Evolutionary conservation across 495 filamentous ascomycete species (phyloP).

Genomic region (Haplographium delicatum): DNA sequence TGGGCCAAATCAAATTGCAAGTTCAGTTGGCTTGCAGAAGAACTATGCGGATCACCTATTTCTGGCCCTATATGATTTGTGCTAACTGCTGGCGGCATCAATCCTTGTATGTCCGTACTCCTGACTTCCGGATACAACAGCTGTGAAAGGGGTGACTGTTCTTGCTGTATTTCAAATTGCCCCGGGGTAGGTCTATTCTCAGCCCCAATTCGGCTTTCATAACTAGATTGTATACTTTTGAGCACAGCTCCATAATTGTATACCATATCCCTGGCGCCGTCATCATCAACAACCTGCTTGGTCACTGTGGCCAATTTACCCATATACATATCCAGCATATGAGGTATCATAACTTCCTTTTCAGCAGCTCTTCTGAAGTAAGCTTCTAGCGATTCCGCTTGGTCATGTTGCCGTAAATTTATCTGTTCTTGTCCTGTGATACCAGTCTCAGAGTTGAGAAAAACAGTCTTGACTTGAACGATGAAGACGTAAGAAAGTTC

Average conservation of each 20-base stretch:
- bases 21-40: slow-evolving; percentile 13
- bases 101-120: slow-evolving; percentile 12
- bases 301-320: slow-evolving; percentile 14
- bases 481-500: slow-evolving; percentile 9
- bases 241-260: slow-evolving; percentile 8
- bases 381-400: slow-evolving; percentile 12
- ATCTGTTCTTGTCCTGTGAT: slow-evolving; percentile 12
- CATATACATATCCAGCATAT: slow-evolving; percentile 14
- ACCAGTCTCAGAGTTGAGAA: slow-evolving; percentile 7
- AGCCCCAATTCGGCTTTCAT: slow-evolving; percentile 14
- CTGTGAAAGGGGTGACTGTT: slow-evolving; percentile 13
- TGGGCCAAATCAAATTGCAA: slow-evolving; percentile 12
- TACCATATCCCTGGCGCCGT: slow-evolving; percentile 11
- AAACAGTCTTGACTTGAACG: slow-evolving; percentile 14
- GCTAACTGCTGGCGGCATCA: slow-evolving; percentile 12
- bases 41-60: slow-evolving; percentile 12
- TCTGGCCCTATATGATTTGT: slow-evolving; percentile 11
- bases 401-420: slow-evolving; percentile 7
- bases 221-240: slow-evolving; percentile 12
- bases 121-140: slow-evolving; percentile 11
- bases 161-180: slow-evolving; percentile 9
- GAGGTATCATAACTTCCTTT: slow-evolving; percentile 13
- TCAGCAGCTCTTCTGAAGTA: slow-evolving; percentile 14
- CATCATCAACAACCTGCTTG: slow-evolving; percentile 12
- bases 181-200: slow-evolving; percentile 13